Conservation (phyloP, 73 alveolate species). For the Halteria grandinella region DNA sequence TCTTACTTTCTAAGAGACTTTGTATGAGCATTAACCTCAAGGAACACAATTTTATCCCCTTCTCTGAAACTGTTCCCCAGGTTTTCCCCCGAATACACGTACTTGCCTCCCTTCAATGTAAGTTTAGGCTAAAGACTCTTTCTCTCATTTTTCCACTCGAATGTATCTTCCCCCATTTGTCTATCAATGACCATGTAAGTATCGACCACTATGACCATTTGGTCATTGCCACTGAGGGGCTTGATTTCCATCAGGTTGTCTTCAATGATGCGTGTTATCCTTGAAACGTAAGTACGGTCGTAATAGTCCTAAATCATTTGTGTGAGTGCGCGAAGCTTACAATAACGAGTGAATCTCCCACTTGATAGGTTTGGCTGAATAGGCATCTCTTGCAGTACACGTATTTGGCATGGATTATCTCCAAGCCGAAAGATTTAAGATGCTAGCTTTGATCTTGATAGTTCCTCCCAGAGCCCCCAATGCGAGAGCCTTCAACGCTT, state of each 20-base stretch:
- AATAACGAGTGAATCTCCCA: conserved; percentile 8
- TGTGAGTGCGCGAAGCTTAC: background rate
- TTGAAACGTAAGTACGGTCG: background rate
- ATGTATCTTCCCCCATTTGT: no score
- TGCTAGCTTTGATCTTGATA: background rate
- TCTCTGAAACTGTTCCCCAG: no score
- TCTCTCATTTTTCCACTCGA: no score
- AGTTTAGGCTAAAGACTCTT: no score
- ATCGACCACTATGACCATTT: no score
- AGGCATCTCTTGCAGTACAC: conserved; percentile 25
- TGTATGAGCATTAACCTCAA: background rate
- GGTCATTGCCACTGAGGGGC: no score
- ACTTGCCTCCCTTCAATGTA: no score
- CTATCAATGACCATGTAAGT: no score
- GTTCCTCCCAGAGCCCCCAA: background rate
- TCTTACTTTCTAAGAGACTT: background rate
- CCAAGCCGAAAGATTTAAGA: conserved; percentile 11
- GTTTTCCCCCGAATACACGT: no score
- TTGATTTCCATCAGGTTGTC: conserved; percentile 22
- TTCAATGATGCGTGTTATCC: background rate
- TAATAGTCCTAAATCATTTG: background rate
- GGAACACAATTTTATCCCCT: conserved; percentile 3
- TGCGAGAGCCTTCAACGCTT: background rate
- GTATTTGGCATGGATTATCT: background rate
- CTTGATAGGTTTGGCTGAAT: background rate